phyloP scores from a whole-genome alignment of 2,329 filamentous ascomycete species.

The Zalaria obscura region DNA sequence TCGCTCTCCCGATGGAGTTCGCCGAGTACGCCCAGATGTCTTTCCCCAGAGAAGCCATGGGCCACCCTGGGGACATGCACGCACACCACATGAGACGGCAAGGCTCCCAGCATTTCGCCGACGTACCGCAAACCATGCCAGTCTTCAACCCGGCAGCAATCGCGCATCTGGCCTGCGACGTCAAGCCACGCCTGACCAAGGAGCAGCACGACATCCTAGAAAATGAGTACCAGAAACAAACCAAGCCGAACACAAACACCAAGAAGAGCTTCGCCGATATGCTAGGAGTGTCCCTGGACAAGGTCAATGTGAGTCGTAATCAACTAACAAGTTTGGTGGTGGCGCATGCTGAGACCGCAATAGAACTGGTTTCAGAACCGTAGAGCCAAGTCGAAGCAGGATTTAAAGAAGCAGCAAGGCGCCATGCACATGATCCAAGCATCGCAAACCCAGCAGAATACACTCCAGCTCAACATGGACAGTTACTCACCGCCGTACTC shows the following conservation, averaged over 20 bases:
- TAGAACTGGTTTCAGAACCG: conserved; percentile 42
- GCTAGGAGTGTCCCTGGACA: conserved; percentile 35
- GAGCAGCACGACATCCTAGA: conserved; percentile 39
- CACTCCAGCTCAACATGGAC: conserved; percentile 13
- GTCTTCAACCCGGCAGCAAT: conserved; percentile 10
- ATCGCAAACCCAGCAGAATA: conserved; percentile 8
- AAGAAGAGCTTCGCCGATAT: conserved; percentile 36
- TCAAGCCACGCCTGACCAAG: conserved; percentile 38
- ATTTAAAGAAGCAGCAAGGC: conserved; percentile 30
- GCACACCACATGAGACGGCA: conserved; percentile 7
- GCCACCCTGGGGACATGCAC: conserved; percentile 6
- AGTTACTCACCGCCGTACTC: conserved; percentile 17
- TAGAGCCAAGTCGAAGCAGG: conserved; percentile 38
- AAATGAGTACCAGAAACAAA: conserved; percentile 31
- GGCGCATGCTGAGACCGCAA: conserved; percentile 15
- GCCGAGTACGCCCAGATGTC: conserved; percentile 7
- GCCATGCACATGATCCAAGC: conserved; percentile 12
- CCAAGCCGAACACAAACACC: conserved; percentile 34
- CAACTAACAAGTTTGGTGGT: too few species aligned
- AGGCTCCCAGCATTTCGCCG: conserved; percentile 3
- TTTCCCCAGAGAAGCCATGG: conserved; percentile 5
- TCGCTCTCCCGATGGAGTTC: conserved; percentile 6
- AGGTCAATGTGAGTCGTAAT: conserved; percentile 33
- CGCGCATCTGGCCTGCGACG: conserved; percentile 20
- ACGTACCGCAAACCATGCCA: conserved; percentile 3